Evolutionary conservation across 805 yeast genomes (phyloP), one percentile per base, ranked within the genome.

Genomic region (Candida rishiriensis): DNA sequence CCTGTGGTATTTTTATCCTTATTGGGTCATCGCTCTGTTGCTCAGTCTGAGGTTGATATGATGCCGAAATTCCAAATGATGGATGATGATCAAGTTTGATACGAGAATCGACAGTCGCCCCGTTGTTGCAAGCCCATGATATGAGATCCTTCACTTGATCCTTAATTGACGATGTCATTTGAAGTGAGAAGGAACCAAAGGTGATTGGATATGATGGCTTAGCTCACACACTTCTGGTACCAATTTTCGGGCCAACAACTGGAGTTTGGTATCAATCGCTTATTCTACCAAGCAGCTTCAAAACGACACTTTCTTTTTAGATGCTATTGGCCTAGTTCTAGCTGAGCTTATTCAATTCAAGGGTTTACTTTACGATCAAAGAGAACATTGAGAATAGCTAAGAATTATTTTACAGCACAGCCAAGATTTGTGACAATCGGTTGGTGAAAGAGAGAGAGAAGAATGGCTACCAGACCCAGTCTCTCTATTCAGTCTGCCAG

Each of bases 61-160:
- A 45, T 7, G 64, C 65, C 2, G 63, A 58, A 12, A 69, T 52
- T 4, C 80, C 80, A 2, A 57, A 47, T 3, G 49, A 59, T 7
- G 50, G 49, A 1, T 68, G 57, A 3, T 51, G 33, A 17, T 57
- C 48, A 43, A 75, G 75, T 10, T 48, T 46, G 1, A 76, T 48
- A 2, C 58, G 31, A 1, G 60, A 54, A 42, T 71, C 69, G 9
- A 76, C 65, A 0, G 39, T 14, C 4, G 74, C 66, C 13, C 75
- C 78, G 45, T 71, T 61, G 0, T 43, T 30, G 1, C 29, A 48
- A 1, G 74, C 70, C 78, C 78, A 57, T 1, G 44, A 32, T 2
- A 59, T 10, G 1, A 60, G 40, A 5, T 12, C 14, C 10, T 30
- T 30, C 14, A 30, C 13, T 30, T n/a, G 14, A n/a, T 12, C 14